Evolutionary conservation across 345 rosid species (phyloP), one percentile per base, ranked within the genome.

Genomic region (Hibiscus mutabilis): DNA sequence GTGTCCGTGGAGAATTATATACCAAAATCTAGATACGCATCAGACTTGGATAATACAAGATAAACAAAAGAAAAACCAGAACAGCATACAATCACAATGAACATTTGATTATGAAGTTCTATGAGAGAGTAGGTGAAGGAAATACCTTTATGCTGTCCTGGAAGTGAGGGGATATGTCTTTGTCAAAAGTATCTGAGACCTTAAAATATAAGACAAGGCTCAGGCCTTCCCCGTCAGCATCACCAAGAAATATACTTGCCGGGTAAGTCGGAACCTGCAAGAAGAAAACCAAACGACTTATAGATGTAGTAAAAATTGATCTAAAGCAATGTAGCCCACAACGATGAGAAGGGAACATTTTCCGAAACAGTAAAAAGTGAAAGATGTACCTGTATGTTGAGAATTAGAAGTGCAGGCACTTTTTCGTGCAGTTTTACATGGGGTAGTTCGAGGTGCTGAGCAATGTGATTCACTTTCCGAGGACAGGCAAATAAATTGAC

Each of bases 221-320:
- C 93, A 94, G 83, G 66, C 98, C 97, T 87, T 91, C 98, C 7
- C 98, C 98, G 77, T 88, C 88, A 21, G 81, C 84, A 66, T 91
- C 97, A 1, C 96, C 97, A 46, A 85, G 87, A 77, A 94, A 94
- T 92, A 94, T 84, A 42, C 95, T 83, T 42, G 93, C 89, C 53
- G 97, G 98, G 83, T 94, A 94, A 37, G 95, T 90, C 44, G 98
- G 98, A 72, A 94, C 79, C 98, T 93, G 88, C 76, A 27, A 74
- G 22, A 63, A n/a, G 16, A 27, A 12, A 12, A 27, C 62, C 62
- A 79, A 53, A 31, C 18, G 73, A 33, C 57, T 66, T 59, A 73
- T 66, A 27, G 18, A 71, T 40, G 25, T 18, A 56, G 2, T 35
- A 58, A 31, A 24, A 72, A 4, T n/a, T 13, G 37, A 59, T 13